Conservation (phyloP, 2,329 filamentous ascomycete species). For the Phyllosticta citriasiana region DNA sequence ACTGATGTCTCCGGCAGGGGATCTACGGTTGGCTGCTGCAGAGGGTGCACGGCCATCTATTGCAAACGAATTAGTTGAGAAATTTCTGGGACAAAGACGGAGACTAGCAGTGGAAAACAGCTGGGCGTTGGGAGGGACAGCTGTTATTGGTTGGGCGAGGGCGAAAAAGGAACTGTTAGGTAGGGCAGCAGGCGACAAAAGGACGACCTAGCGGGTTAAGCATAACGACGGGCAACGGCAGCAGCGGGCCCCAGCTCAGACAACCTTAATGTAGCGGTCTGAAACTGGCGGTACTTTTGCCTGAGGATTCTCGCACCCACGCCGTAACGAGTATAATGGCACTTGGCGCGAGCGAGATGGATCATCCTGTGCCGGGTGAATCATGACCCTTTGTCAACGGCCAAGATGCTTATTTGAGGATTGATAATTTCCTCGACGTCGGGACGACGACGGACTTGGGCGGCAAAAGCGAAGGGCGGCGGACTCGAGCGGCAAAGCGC, state of each 20-base stretch:
- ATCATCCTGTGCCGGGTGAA: neutral
- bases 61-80: neutral
- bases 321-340: neutral
- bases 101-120: neutral
- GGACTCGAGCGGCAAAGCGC: neutral
- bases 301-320: neutral
- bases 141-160: neutral
- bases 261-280: neutral
- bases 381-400: neutral
- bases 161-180: neutral
- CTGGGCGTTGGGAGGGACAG: neutral
- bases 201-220: neutral
- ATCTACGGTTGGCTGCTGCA: neutral
- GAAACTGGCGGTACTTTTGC: neutral
- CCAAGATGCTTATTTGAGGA: neutral
- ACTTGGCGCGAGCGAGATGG: neutral
- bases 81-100: neutral
- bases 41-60: neutral
- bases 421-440: neutral
- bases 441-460: neutral
- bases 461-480: neutral
- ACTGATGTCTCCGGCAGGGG: neutral
- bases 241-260: neutral
- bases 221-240: neutral
- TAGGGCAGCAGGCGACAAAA: neutral